A percentile compares a stretch with the other conserved stretches of the same genome.
phyloP scores from a whole-genome alignment of 1,284 basidiomycete species.

The Tilletia walkeri region DNA sequence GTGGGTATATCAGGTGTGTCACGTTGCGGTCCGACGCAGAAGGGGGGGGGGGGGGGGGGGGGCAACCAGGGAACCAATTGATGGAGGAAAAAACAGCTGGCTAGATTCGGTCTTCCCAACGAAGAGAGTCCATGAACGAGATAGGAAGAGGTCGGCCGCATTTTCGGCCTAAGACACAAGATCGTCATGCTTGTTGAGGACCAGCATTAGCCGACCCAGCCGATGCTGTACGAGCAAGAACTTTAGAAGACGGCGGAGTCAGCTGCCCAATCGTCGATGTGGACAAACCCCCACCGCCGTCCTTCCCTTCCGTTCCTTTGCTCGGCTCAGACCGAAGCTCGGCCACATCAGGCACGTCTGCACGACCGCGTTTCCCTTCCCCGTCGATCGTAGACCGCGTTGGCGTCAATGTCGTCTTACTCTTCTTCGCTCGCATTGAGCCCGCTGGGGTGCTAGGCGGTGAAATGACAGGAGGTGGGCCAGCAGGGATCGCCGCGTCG shows the following conservation, averaged over 20 bases:
- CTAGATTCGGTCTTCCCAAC: neutral
- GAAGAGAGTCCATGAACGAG: neutral
- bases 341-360: neutral
- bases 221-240: neutral
- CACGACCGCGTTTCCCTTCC: too few relatives aligned
- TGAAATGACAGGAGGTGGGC: constrained; percentile 5
- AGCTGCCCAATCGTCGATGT: neutral
- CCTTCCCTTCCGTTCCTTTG: neutral
- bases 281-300: neutral
- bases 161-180: neutral
- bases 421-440: neutral
- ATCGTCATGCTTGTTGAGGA: neutral
- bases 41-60: too few relatives aligned
- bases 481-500: constrained; percentile 8
- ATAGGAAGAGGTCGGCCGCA: neutral
- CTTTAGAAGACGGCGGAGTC: constrained; percentile 6
- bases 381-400: too few relatives aligned
- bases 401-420: neutral
- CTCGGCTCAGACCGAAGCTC: neutral
- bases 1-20: neutral
- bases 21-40: neutral
- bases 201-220: neutral
- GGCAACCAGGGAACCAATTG: neutral
- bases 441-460: neutral
- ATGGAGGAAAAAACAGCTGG: neutral